phyloP scores from a whole-genome alignment of 2,329 filamentous ascomycete species.

The Fusarium sp. region DNA sequence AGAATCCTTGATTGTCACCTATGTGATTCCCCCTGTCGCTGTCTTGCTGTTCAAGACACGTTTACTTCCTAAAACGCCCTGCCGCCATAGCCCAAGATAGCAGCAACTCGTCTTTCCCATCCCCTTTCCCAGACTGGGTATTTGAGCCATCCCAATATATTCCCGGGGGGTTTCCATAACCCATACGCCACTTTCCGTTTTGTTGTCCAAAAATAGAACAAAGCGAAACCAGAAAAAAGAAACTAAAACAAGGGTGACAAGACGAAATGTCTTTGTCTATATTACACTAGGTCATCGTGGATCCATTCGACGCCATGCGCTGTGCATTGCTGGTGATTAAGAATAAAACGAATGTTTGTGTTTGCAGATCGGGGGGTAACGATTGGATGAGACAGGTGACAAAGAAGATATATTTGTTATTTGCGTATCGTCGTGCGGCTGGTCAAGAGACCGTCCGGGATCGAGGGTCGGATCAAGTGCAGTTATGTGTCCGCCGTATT shows the following conservation, averaged over 20 bases:
- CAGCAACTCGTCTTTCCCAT: slow-evolving; percentile 7
- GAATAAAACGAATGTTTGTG: slow-evolving; percentile 42
- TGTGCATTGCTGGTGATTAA: slow-evolving; percentile 41
- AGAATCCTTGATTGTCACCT: slow-evolving; percentile 37
- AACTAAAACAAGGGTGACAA: slow-evolving; percentile 42
- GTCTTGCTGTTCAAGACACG: slow-evolving; percentile 27
- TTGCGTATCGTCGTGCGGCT: slow-evolving; percentile 46
- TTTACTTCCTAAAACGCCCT: slow-evolving; percentile 44
- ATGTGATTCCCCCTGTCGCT: slow-evolving; percentile 17
- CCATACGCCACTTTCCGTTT: slow-evolving; percentile 45
- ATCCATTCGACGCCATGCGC: slow-evolving; percentile 46
- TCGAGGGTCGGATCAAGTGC: slow-evolving; percentile 24
- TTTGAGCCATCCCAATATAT: slow-evolving; percentile 38
- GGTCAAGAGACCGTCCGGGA: slow-evolving; percentile 23
- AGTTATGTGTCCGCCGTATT: slow-evolving; percentile 24
- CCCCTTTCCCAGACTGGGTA: slow-evolving; percentile 30
- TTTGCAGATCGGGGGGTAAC: slow-evolving; percentile 19
- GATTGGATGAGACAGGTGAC: slow-evolving; percentile 40
- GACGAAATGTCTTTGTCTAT: slow-evolving; percentile 43
- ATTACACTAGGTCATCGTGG: slow-evolving; percentile 48
- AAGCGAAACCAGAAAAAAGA: slow-evolving; percentile 33
- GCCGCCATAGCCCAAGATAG: slow-evolving; percentile 32
- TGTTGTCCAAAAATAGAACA: slow-evolving; percentile 45
- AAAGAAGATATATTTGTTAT: slow-evolving; percentile 43
- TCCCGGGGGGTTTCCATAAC: slow-evolving; percentile 28